Percentiles rank a stretch among this genome's conserved stretches.
phyloP scores from a whole-genome alignment of 192 early-diverging fungal species.

The Umbelopsis isabellina region DNA sequence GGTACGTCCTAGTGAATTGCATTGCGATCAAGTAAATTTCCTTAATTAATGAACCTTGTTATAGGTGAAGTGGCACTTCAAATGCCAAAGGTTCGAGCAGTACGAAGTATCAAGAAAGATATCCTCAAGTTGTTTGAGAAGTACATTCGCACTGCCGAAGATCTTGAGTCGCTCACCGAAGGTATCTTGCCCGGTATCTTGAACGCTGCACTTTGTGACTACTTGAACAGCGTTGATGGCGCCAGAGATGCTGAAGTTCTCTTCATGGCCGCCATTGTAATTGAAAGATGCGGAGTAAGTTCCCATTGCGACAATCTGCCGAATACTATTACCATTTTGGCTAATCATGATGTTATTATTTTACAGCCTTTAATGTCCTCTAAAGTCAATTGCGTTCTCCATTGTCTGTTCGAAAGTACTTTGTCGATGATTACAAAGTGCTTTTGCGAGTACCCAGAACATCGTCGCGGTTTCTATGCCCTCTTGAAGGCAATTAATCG shows the following conservation, averaged over 20 bases:
- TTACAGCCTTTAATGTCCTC: conserved; percentile 63
- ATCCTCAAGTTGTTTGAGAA: conserved; percentile 88
- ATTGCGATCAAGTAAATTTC: background rate
- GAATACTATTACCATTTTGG: background rate
- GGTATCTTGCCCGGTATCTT: conserved; percentile 91
- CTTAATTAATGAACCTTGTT: background rate
- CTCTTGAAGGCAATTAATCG: conserved; percentile 89
- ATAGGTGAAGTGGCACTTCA: conserved; percentile 85
- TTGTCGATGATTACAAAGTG: conserved; percentile 99
- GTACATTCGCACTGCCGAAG: conserved; percentile 88
- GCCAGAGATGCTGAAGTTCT: conserved; percentile 96
- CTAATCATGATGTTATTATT: background rate
- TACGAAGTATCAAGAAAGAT: conserved; percentile 97
- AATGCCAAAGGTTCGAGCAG: conserved; percentile 88
- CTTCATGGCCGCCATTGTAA: conserved; percentile 86
- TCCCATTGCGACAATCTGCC: background rate
- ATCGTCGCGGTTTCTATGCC: conserved; percentile 93
- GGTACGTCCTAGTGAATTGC: conserved; percentile 38
- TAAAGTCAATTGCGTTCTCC: conserved; percentile 84
- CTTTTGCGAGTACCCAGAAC: conserved; percentile 96
- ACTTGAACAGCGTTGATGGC: conserved; percentile 81
- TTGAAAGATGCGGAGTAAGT: conserved; percentile 73
- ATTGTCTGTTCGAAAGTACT: conserved; percentile 95
- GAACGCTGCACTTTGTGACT: conserved; percentile 88
- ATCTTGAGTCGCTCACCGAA: conserved; percentile 72